A percentile compares a stretch with the other conserved stretches of the same genome.
Conservation (phyloP, 495 filamentous ascomycete species). For the Friedmanniomyces endolithicus region DNA sequence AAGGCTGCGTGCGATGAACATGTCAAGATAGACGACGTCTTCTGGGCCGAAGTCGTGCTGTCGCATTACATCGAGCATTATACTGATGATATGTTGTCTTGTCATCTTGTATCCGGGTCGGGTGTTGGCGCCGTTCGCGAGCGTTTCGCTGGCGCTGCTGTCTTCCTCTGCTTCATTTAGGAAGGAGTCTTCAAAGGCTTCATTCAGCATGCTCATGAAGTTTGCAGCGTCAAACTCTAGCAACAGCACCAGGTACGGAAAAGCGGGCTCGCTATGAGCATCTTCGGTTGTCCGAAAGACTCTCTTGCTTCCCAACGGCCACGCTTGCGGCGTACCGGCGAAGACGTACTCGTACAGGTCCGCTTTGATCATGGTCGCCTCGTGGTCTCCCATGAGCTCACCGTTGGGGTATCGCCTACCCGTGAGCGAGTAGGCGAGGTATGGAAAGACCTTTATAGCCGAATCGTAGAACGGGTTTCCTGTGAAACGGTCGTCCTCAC, state of each 20-base stretch:
- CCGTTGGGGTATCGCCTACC: conserved; percentile 84
- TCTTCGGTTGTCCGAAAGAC: conserved; percentile 41
- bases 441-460: conserved; percentile 86
- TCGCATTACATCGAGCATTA: conserved; percentile 80
- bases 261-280: conserved; percentile 48
- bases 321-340: conserved; percentile 57
- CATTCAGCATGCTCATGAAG: conserved; percentile 89
- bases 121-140: conserved; percentile 17
- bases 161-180: conserved; percentile 60
- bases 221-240: conserved; percentile 80
- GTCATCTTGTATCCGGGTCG: conserved; percentile 42
- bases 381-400: conserved; percentile 51
- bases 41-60: conserved; percentile 54
- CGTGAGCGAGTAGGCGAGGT: conserved; percentile 84
- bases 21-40: conserved; percentile 88
- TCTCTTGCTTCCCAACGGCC: conserved; percentile 46
- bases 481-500: conserved; percentile 33
- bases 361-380: conserved; percentile 64
- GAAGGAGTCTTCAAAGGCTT: conserved; percentile 92
- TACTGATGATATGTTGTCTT: conserved; percentile 79
- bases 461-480: conserved; percentile 34
- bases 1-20: conserved; percentile 93
- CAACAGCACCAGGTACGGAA: conserved; percentile 71
- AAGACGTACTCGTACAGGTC: conserved; percentile 88
- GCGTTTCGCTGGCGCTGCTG: conserved; percentile 37